Evolutionary conservation across 441 rosid genomes (phyloP).

Genomic region (Brassica balearica): DNA sequence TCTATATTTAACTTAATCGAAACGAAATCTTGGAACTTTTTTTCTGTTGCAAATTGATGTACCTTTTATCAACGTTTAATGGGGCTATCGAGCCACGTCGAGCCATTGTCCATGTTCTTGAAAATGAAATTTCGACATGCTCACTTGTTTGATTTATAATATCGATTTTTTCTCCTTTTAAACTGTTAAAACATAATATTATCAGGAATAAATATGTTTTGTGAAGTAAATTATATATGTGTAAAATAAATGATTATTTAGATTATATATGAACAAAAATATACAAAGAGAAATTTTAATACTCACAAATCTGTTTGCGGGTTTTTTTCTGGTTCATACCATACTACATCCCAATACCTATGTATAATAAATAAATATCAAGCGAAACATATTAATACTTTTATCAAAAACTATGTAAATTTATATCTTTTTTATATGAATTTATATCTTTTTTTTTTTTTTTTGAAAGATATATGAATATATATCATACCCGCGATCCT

Average conservation of each 20-base stretch:
- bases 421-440: too few species aligned
- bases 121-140: conserved; percentile 71
- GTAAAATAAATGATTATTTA: background rate
- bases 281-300: background rate
- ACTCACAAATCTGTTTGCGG: conserved; percentile 33
- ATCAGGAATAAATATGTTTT: background rate
- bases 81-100: conserved; percentile 46
- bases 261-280: background rate
- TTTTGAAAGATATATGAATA: background rate
- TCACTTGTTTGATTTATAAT: conserved; percentile 56
- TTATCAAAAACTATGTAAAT: background rate
- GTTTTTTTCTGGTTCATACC: conserved; percentile 29
- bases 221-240: background rate
- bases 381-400: background rate
- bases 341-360: conserved; percentile 46
- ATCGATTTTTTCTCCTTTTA: conserved; percentile 47
- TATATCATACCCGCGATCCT: conserved; percentile 48
- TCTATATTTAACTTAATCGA: background rate
- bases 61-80: conserved; percentile 79
- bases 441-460: too few species aligned
- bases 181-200: conserved; percentile 49
- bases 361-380: background rate
- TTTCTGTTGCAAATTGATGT: conserved; percentile 3
- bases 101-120: conserved; percentile 55
- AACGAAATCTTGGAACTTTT: background rate